These are phyloP conservation scores for Citrullus amarus DNA, from an alignment of 306 rosid genomes.

Conservation along the genomic window DNA sequence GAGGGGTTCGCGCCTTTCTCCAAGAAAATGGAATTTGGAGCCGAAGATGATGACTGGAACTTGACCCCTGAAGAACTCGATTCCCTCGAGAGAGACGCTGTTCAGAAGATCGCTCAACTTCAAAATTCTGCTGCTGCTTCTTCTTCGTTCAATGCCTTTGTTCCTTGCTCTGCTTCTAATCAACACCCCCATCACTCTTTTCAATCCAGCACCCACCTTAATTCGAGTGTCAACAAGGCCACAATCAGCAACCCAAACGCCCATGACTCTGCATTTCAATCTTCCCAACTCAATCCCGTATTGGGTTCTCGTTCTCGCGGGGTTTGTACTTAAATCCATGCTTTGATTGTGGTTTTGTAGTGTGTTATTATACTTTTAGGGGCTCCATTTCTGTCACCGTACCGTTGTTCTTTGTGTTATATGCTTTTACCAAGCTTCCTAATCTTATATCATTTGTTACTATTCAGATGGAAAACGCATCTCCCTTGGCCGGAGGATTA, in stretches of 20 bases:
- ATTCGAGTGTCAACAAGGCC: background rate
- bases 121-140: conserved; percentile 3
- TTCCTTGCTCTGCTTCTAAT: background rate
- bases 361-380: background rate
- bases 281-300: background rate
- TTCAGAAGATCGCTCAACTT: conserved; percentile 55
- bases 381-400: background rate
- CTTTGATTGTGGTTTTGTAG: background rate
- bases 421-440: background rate
- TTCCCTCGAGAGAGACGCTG: conserved; percentile 75
- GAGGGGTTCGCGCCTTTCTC: conserved; percentile 1
- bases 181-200: background rate
- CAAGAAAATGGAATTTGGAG: conserved; percentile 4
- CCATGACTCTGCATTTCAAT: background rate
- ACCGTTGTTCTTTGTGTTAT: too few relatives aligned
- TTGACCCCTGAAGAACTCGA: conserved; percentile 72
- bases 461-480: conserved; percentile 28
- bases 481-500: conserved; percentile 26
- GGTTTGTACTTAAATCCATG: background rate
- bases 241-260: background rate
- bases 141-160: background rate
- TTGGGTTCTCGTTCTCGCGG: background rate
- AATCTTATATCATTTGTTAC: background rate
- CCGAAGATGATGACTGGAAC: conserved; percentile 48
- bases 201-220: background rate